Evolutionary conservation across 2,329 filamentous ascomycete species (phyloP).

Genomic region (Chaetomium sp.): DNA sequence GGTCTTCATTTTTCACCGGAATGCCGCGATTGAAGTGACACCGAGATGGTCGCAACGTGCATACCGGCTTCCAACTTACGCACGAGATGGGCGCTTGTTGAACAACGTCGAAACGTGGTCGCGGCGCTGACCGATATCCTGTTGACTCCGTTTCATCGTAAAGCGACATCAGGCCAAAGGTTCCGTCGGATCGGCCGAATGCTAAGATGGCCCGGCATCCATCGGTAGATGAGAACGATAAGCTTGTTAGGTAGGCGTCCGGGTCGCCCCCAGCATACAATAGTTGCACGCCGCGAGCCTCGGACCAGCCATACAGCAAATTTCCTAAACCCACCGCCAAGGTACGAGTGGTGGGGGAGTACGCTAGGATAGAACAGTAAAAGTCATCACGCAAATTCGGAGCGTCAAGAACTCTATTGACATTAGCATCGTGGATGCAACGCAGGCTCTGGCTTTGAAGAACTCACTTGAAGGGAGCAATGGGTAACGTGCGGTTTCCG

Average conservation of each 20-base stretch:
- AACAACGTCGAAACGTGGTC: conserved; percentile 66
- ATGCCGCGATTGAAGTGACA: conserved; percentile 41
- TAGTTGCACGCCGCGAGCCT: conserved; percentile 58
- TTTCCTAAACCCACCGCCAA: conserved; percentile 79
- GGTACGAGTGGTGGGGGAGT: conserved; percentile 65
- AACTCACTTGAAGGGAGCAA: conserved; percentile 71
- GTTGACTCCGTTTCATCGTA: conserved; percentile 41
- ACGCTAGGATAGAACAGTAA: conserved; percentile 87
- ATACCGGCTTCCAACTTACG: conserved; percentile 69
- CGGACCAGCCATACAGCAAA: conserved; percentile 83
- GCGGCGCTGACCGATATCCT: conserved; percentile 31
- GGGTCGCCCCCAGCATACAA: conserved; percentile 41
- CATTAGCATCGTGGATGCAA: conserved; percentile 19
- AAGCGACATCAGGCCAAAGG: conserved; percentile 71
- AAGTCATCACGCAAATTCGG: conserved; percentile 88
- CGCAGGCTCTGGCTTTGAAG: background rate
- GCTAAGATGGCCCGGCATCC: conserved; percentile 77
- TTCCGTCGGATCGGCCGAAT: conserved; percentile 72
- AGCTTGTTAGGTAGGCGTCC: conserved; percentile 63
- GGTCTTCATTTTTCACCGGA: conserved; percentile 65
- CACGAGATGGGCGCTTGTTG: conserved; percentile 71
- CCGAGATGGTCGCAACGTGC: conserved; percentile 45
- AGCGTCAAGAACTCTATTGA: conserved; percentile 68
- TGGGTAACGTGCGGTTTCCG: conserved; percentile 49
- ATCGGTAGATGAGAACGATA: conserved; percentile 79